phyloP scores from a whole-genome alignment of 2,329 filamentous ascomycete genomes.

The Talaromyces sp. region DNA sequence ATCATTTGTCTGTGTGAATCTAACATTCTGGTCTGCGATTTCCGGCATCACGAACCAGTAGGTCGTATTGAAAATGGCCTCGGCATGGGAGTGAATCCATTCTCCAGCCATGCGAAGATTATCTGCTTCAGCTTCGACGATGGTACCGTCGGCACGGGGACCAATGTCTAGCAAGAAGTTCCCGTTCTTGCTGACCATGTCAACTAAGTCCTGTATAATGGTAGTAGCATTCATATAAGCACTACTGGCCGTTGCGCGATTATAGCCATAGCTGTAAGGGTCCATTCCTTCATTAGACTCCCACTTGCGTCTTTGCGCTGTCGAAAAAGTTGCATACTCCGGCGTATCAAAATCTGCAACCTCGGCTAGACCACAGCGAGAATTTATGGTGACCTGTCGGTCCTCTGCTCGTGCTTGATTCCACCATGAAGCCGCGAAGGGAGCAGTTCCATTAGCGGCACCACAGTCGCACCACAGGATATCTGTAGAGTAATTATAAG shows the following conservation, averaged over 20 bases:
- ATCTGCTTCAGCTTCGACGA: conserved; percentile 48
- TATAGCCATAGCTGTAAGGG: conserved; percentile 59
- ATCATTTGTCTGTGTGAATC: conserved; percentile 51
- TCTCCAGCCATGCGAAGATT: conserved; percentile 50
- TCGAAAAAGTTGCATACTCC: conserved; percentile 53
- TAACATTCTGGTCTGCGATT: conserved; percentile 38
- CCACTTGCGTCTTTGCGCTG: conserved; percentile 56
- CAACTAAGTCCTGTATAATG: conserved; percentile 49
- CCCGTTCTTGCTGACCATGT: conserved; percentile 55
- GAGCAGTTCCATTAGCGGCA: conserved; percentile 41
- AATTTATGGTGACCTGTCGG: conserved; percentile 55
- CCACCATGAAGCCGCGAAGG: conserved; percentile 44
- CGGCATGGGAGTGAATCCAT: conserved; percentile 52
- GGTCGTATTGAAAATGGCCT: conserved; percentile 56
- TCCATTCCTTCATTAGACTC: conserved; percentile 60
- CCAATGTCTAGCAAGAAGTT: conserved; percentile 58
- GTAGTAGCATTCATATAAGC: conserved; percentile 53
- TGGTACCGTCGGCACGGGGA: conserved; percentile 53
- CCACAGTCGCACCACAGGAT: conserved; percentile 51
- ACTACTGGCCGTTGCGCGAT: conserved; percentile 49
- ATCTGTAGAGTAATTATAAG: conserved; percentile 40
- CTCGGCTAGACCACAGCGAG: conserved; percentile 53
- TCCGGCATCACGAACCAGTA: conserved; percentile 49
- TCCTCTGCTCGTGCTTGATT: conserved; percentile 38
- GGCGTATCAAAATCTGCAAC: conserved; percentile 57